Base-by-base conservation (phyloP, 139 green algal genomes). In the Raphidocelis subcapitata region DNA sequence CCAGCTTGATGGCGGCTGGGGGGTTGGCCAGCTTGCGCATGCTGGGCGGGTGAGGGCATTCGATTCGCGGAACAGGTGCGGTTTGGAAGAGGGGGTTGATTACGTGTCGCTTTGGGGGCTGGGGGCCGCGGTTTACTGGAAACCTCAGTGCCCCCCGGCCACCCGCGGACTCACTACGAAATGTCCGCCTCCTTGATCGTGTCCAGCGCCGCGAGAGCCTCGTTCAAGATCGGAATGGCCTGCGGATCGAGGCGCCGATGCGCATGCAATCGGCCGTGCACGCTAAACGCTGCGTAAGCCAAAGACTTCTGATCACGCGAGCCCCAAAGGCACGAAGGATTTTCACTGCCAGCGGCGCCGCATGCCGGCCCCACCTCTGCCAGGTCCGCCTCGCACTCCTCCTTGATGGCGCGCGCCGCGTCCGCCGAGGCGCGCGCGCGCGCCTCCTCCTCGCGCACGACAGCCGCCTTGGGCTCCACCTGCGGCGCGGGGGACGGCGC, bases 171-270 rank as follows among this genome's bases (percentile, higher is more conserved):
- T 60, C 52, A 60, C 21, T 90, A 85, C 41, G 60, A 86, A 73
- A 95, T 93, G 78, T 95, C 90, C 21, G 86, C 84, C 76, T 92
- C 85, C 67, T 93, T 93, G 61, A 95, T 93, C 33, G 89, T 93
- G 82, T 95, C 89, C 47, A 95, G 76, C 5, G 90, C 90, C 23
- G 89, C 73, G 35, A 94, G 75, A 10, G 89, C 89, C 37, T 90
- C 86, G n/a, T 94, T 83, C 36, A 94, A 69, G 51, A 91, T 91
- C 57, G 89, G 87, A 24, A 94, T 84, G 3, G 90, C 90, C 83
- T 90, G 69, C 47, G 24, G 54, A 64, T 14, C 28, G 8, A 49
- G 8, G 8, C 8, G 8, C 41, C 8, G 41, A 49, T 49, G n/a
- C n/a, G n/a, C n/a, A n/a, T n/a, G n/a, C n/a, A n/a, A n/a, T n/a